These are phyloP conservation scores for Colletotrichum agaves DNA, from an alignment of 2,329 filamentous ascomycete genomes.

Conservation along the genomic window DNA sequence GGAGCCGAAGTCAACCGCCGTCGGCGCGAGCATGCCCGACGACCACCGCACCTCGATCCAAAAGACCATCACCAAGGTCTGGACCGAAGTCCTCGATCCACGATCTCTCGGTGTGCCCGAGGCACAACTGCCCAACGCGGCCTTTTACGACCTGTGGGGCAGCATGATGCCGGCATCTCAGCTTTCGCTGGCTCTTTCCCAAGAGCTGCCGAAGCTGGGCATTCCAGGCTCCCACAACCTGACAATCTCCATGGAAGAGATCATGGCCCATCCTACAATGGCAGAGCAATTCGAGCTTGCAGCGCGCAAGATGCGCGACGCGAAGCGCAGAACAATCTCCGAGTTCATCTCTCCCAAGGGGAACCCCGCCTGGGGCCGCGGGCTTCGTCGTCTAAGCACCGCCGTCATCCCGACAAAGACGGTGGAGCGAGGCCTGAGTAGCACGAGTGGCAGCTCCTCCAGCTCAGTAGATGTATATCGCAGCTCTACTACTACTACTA, in stretches of 20 bases:
- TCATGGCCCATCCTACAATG: conserved; percentile 63
- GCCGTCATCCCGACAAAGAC: conserved; percentile 2
- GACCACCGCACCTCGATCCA: conserved; percentile 55
- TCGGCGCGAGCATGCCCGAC: conserved; percentile 47
- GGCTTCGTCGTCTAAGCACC: conserved; percentile 29
- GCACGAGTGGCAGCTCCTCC: conserved; percentile 21
- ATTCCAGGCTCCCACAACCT: conserved; percentile 52
- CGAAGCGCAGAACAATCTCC: conserved; percentile 28
- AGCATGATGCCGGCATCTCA: conserved; percentile 60
- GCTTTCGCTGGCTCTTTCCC: conserved; percentile 57
- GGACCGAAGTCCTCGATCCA: conserved; percentile 57
- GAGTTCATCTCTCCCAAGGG: conserved; percentile 39
- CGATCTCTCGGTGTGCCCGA: conserved; percentile 51
- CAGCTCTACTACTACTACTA: background rate
- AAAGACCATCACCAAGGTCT: conserved; percentile 54
- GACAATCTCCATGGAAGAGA: conserved; percentile 57
- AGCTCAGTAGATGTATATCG: conserved; percentile 15
- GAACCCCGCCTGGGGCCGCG: conserved; percentile 26
- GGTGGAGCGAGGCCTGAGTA: conserved; percentile 1
- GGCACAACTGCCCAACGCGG: conserved; percentile 54
- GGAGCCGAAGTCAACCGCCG: conserved; percentile 40
- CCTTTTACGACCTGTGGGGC: conserved; percentile 63
- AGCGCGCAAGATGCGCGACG: conserved; percentile 42
- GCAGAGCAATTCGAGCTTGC: conserved; percentile 59
- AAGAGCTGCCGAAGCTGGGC: conserved; percentile 50